Base-by-base conservation (phyloP, 1,139 yeast genomes). In the Magnusiomyces paraingens region DNA sequence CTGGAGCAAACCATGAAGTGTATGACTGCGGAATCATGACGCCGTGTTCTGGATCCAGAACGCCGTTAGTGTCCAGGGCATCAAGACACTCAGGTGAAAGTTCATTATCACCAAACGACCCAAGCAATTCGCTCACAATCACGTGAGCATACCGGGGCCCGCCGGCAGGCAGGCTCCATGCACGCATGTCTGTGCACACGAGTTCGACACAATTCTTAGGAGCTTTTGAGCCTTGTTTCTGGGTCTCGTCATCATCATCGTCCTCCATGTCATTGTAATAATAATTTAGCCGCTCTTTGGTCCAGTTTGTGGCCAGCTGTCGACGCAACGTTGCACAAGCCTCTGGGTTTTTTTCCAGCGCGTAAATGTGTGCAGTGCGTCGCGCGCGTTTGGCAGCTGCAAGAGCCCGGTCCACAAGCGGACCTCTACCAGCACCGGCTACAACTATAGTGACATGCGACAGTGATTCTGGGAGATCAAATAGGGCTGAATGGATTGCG, bases 91-190 rank as follows among this genome's bases (percentile, higher is more conserved):
- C 98, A 0, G 97, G 97, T 14, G 88, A 77, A 15, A 87, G 73
- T 65, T 91, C 98, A 67, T 91, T 91, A 67, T 94, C 93, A 1
- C 95, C 97, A 71, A 90, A 85, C 5, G 96, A 87, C 1, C 97
- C 97, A 29, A 91, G 68, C 35, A 91, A 72, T 66, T 91, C 98
- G 45, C 95, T 85, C 1, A 91, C 75, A 14, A 90, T 77, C 47
- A 90, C 65, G 62, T 86, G 78, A 52, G 77, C 74, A 26, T 26
- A 15, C 38, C 20, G n/a, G 40, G n/a, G 14, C 35, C 29, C 11
- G 5, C 38, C 12, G 20, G 58, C 57, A 1, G 57, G 55, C 12
- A 73, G 74, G 17, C 66, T 56, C 77, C 82, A 78, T 2, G 62
- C 57, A 32, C 90, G 71, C 68, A 83, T 79, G 67, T 89, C 95